Evolutionary conservation across 192 early-diverging fungal species (phyloP).

Genomic region (Mortierella alpina): DNA sequence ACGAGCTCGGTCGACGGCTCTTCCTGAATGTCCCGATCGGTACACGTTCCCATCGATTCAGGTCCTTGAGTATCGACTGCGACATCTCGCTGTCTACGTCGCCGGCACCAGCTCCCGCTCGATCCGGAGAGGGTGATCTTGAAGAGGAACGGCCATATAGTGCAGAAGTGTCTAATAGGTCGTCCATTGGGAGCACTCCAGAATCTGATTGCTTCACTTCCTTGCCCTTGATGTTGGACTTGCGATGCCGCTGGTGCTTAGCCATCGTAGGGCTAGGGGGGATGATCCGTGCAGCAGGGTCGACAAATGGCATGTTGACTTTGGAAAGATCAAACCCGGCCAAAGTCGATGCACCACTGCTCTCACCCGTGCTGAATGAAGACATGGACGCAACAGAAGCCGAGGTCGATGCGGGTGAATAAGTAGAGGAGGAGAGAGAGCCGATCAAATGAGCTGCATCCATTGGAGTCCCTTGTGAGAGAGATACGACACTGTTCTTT

Average conservation of each 20-base stretch:
- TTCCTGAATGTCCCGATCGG: conserved; percentile 63
- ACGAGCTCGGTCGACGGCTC: conserved; percentile 48
- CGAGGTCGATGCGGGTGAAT: conserved; percentile 5
- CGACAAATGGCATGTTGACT: conserved; percentile 30
- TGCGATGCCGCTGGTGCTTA: conserved; percentile 4
- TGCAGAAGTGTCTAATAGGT: conserved; percentile 62
- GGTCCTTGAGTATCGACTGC: conserved; percentile 43
- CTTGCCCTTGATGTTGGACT: conserved; percentile 30
- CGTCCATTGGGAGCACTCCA: conserved; percentile 56
- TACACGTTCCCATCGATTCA: conserved; percentile 63
- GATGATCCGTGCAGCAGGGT: conserved; percentile 22
- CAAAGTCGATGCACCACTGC: background rate
- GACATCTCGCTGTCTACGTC: conserved; percentile 27
- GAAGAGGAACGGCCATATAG: conserved; percentile 56
- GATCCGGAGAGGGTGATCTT: conserved; percentile 58
- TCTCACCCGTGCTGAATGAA: background rate
- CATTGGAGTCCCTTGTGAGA: too few relatives aligned
- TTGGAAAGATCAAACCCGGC: conserved; percentile 28
- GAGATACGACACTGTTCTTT: background rate
- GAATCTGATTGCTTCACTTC: conserved; percentile 12
- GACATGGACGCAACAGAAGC: conserved; percentile 4
- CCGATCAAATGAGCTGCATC: background rate
- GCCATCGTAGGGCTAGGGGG: conserved; percentile 1
- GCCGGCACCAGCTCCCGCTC: conserved; percentile 16
- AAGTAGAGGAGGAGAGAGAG: background rate